These are phyloP conservation scores for Antitrichia curtipendula DNA, from an alignment of 225 moss, liverwort and hornwort genomes.

Conservation along the genomic window DNA sequence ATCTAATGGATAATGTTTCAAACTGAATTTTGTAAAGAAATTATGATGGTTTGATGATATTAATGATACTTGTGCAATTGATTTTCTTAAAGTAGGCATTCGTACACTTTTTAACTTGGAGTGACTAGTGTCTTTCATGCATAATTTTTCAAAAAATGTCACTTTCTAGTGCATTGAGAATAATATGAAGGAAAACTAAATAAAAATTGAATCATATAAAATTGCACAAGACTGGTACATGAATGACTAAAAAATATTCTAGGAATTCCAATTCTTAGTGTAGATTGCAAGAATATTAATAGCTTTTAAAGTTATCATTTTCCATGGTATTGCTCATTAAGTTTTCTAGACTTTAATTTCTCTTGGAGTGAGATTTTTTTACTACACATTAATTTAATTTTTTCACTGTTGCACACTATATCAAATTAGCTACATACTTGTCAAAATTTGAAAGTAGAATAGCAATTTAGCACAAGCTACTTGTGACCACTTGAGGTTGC, in stretches of 20 bases:
- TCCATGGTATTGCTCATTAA: accelerated
- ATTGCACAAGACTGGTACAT: accelerated
- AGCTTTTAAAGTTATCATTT: not conserved
- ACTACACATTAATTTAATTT: not conserved
- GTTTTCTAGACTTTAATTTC: too few relatives aligned
- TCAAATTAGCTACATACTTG: not conserved
- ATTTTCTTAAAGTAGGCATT: not conserved
- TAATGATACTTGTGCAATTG: accelerated
- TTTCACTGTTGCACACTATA: not conserved
- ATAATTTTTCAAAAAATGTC: too few relatives aligned
- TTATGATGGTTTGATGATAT: not conserved
- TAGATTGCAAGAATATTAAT: not conserved
- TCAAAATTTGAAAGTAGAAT: not conserved
- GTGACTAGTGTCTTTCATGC: not conserved
- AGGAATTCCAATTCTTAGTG: accelerated
- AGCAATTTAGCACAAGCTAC: not conserved
- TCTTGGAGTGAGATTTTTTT: not conserved
- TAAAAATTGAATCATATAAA: accelerated
- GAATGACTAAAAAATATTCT: not conserved
- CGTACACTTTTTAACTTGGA: not conserved
- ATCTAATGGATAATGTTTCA: not conserved
- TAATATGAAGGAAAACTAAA: not conserved
- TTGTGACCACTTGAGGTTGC: accelerated
- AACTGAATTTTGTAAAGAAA: not conserved
- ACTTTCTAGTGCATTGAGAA: not conserved